Conservation (phyloP, 768 basidiomycete species). For the Zangia roseola region DNA sequence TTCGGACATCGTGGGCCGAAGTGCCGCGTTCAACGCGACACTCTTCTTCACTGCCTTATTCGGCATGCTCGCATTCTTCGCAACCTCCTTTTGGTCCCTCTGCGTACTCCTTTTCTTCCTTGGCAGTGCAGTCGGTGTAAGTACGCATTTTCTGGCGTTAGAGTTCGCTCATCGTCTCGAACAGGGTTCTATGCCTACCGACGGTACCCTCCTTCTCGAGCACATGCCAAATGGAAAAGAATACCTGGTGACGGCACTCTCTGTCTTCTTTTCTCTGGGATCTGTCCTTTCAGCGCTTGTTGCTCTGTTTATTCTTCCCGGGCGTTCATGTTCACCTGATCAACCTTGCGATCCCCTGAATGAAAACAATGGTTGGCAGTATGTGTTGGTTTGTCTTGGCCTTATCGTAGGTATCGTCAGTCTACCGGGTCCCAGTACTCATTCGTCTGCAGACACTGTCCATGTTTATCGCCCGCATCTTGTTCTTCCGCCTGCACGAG, state of each 20-base stretch:
- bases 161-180: constrained; percentile 1
- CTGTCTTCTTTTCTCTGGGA: constrained; percentile 95
- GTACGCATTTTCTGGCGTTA: constrained; percentile 23
- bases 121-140: constrained; percentile 90
- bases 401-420: constrained; percentile 65
- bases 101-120: constrained; percentile 83
- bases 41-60: constrained; percentile 89
- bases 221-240: constrained; percentile 92
- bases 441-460: constrained; percentile 60
- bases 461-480: constrained; percentile 86
- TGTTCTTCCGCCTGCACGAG: constrained; percentile 91
- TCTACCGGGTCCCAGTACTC: background rate
- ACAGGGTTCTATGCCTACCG: constrained; percentile 94
- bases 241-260: constrained; percentile 87
- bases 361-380: constrained; percentile 88
- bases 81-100: constrained; percentile 63
- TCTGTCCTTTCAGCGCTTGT: constrained; percentile 83
- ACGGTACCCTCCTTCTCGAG: constrained; percentile 89
- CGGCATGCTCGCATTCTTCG: constrained; percentile 75
- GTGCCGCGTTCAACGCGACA: constrained; percentile 88
- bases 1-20: constrained; percentile 88
- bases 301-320: constrained; percentile 76
- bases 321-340: constrained; percentile 57
- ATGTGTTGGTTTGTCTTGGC: constrained; percentile 75
- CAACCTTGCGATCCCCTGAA: constrained; percentile 60